Base-by-base conservation (phyloP, 139 green algal genomes). In the Dunaliella primolecta region DNA sequence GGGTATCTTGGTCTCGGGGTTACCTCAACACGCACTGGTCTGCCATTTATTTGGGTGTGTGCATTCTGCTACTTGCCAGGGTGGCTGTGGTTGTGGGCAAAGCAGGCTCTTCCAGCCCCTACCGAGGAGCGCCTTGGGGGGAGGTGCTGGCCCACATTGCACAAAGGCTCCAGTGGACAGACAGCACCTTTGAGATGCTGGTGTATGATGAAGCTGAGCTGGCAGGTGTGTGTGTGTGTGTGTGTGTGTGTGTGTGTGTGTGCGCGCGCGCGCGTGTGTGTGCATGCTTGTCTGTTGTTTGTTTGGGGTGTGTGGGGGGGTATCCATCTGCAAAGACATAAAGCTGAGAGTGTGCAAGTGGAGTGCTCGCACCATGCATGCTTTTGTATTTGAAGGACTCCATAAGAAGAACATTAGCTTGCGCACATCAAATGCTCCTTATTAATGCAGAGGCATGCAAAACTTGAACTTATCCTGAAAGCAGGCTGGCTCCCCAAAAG, bases 101-200 rank as follows among this genome's bases (percentile, higher is more conserved):
- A 15, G 15, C 46, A 7, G 46, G 46, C 7, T 7, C 46, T 64
- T 7, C 46, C 46, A 64, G 46, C 46, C 46, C 46, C 7, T 64
- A 64, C 15, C 7, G 46, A 64, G 46, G 78, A 55, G 84, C 89
- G 2, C 81, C 56, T 11, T 95, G 91, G 91, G 83, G 85, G 2
- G 84, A 89, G 36, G 87, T 95, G 21, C 78, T 93, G 2, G 31
- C 81, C 15, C 93, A 96, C 84, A 91, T 90, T 3, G 88, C 87
- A 1, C 81, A 90, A 78, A 84, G 90, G 0, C 75, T 96, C 29
- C 31, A 84, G 29, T 95, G 90, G 91, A 79, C 75, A 3, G 87
- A 95, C 33, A 80, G 84, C 1, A 0, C 75, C 21, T 93, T 92
- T 84, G 77, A 85, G 25, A 85, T 94, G 80, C 33, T 85, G 1